Evolutionary conservation across 257 asterid genomes (phyloP), one percentile per base, ranked within the genome.

Genomic region (Salvia rosmarinus): DNA sequence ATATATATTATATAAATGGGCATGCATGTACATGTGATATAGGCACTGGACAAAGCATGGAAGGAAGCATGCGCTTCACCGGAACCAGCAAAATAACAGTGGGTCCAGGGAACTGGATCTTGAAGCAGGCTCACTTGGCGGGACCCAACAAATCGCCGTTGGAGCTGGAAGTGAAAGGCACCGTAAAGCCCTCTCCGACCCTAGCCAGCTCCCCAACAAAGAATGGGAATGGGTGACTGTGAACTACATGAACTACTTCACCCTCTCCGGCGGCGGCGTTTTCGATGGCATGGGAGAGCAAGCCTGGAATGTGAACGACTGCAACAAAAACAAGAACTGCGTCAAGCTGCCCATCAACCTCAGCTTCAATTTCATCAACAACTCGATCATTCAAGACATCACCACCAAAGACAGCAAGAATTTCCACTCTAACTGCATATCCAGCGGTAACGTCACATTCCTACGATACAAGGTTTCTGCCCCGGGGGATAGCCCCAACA

Each of bases 281-380:
- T 64, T 85, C 11, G 87, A 85, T 37, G 93, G 93, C 39, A 74
- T 52, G 55, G 89, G 91, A 6, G 19, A 64, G 6, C 3, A 19
- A 13, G 84, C 84, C 0, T 88, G 90, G 93, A 67, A 13, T 20
- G 4, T 6, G 56, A 84, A 88, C 23, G 90, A 83, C 50, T 85
- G 95, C 74, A 9, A 71, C 61, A 54, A n/a, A 3, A 68, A 73
- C 20, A 0, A 1, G 0, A 39, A 78, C 0, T 86, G 90, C 75
- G 46, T 54, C 34, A 76, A 52, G 37, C 80, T 78, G 1, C 86
- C 93, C 8, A 40, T 79, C 1, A 83, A 71, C 58, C 2, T 83
- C 67, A 83, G 84, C 81, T 52, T 83, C 73, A 80, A 83, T 35
- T 77, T 77, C 78, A 50, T 83, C 59, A 80, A 75, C 30, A 72